Conservation (phyloP, 2,329 filamentous ascomycete species). For the Talaromyces amestolkiae region DNA sequence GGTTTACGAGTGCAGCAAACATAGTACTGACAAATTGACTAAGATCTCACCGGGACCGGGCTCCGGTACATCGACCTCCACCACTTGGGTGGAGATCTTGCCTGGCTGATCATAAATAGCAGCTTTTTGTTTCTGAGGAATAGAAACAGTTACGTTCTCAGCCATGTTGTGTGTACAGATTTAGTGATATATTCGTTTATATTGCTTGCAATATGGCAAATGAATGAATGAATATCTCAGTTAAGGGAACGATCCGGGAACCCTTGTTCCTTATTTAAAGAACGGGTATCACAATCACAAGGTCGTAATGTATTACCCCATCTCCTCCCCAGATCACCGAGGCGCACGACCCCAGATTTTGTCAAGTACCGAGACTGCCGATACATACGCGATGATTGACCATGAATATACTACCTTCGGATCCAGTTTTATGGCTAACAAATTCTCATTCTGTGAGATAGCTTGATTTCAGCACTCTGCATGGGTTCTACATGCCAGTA, state of each 20-base stretch:
- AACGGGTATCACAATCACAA: background rate
- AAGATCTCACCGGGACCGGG: conserved; percentile 62
- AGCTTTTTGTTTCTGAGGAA: conserved; percentile 62
- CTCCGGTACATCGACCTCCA: conserved; percentile 63
- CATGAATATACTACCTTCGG: background rate
- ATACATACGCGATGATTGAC: background rate
- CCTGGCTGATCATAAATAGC: conserved; percentile 65
- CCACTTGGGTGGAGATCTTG: conserved; percentile 62
- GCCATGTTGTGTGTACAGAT: conserved; percentile 27
- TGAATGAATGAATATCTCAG: background rate
- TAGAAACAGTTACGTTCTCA: conserved; percentile 28
- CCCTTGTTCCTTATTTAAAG: background rate
- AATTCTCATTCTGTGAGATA: background rate
- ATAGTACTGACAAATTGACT: conserved; percentile 55
- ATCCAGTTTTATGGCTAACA: background rate
- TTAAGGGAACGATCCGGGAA: background rate
- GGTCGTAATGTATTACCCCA: background rate
- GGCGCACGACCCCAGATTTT: background rate
- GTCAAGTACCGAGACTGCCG: background rate
- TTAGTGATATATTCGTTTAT: background rate
- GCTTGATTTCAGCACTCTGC: background rate
- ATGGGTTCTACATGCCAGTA: background rate
- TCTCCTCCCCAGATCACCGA: background rate
- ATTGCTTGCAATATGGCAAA: background rate
- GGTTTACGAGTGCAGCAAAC: background rate